Conservation (phyloP, 2,329 filamentous ascomycete genomes). For the Pyricularia pennisetigena region DNA sequence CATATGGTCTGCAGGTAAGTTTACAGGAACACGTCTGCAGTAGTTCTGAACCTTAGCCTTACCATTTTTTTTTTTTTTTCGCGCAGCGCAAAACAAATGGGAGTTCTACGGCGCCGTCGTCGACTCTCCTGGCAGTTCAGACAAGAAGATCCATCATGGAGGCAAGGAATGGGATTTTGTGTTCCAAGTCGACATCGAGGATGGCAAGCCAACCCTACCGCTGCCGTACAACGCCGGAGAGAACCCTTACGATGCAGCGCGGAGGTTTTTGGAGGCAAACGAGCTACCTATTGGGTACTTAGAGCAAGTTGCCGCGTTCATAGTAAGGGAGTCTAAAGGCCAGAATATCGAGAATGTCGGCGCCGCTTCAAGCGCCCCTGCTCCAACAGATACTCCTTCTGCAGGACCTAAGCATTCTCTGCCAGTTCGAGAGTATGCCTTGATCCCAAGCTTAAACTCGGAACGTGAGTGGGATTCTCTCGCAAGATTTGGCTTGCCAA, state of each 20-base stretch:
- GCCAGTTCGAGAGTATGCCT: slow-evolving; percentile 69
- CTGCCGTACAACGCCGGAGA: slow-evolving; percentile 89
- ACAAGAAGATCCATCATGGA: slow-evolving; percentile 64
- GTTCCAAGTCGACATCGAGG: slow-evolving; percentile 93
- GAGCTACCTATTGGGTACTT: slow-evolving; percentile 80
- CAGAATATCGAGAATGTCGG: not conserved
- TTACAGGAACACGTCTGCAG: not conserved
- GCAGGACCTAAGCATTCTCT: slow-evolving; percentile 29
- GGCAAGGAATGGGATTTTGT: slow-evolving; percentile 93
- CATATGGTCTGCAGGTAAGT: slow-evolving; percentile 62
- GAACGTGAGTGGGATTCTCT: slow-evolving; percentile 22
- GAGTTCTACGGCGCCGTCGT: slow-evolving; percentile 90
- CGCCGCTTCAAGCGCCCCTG: not conserved
- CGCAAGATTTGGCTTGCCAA: not conserved
- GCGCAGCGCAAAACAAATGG: slow-evolving; percentile 57
- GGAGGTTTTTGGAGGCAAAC: slow-evolving; percentile 83
- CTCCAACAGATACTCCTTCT: not conserved
- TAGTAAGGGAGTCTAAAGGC: slow-evolving; percentile 80
- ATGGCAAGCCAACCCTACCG: slow-evolving; percentile 85
- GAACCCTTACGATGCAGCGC: slow-evolving; percentile 85
- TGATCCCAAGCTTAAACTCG: slow-evolving; percentile 55
- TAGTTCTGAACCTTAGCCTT: not conserved
- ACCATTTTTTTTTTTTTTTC: not conserved
- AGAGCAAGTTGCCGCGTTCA: slow-evolving; percentile 89
- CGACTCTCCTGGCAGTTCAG: slow-evolving; percentile 74